These are phyloP conservation scores for Colletotrichum tropicicola DNA, from an alignment of 2,329 filamentous ascomycete species.

Conservation along the genomic window DNA sequence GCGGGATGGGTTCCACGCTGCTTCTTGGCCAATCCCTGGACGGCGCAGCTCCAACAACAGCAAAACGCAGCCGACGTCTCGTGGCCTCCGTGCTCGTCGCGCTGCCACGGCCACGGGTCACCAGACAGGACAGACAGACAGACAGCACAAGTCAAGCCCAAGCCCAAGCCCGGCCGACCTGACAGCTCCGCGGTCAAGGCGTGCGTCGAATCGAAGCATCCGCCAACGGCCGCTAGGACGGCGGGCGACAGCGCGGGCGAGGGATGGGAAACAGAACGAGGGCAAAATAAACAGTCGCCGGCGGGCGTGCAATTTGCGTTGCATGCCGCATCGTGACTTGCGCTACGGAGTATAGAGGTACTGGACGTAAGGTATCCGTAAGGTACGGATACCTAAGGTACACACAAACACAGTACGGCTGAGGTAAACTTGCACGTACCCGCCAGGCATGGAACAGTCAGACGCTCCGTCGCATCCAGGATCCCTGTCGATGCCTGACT, in stretches of 20 bases:
- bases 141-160: no score
- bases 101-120: constrained; percentile 9
- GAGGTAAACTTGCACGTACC: not conserved
- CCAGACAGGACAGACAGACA: not conserved
- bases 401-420: not conserved
- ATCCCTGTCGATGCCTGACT: constrained; percentile 20
- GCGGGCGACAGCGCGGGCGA: not conserved
- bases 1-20: constrained; percentile 12
- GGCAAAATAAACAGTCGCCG: no score
- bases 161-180: no score
- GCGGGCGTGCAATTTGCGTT: not conserved
- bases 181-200: constrained; percentile 23
- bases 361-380: not conserved
- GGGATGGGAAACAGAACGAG: not conserved
- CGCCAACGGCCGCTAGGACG: constrained; percentile 7
- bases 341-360: not conserved
- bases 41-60: not conserved
- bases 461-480: no score
- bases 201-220: not conserved
- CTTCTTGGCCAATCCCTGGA: constrained; percentile 8
- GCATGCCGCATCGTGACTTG: not conserved
- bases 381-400: not conserved
- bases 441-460: not conserved
- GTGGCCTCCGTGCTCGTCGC: constrained; percentile 13
- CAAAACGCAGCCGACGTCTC: not conserved